phyloP scores from a whole-genome alignment of 768 basidiomycete species.

The Albatrellus ellisii region DNA sequence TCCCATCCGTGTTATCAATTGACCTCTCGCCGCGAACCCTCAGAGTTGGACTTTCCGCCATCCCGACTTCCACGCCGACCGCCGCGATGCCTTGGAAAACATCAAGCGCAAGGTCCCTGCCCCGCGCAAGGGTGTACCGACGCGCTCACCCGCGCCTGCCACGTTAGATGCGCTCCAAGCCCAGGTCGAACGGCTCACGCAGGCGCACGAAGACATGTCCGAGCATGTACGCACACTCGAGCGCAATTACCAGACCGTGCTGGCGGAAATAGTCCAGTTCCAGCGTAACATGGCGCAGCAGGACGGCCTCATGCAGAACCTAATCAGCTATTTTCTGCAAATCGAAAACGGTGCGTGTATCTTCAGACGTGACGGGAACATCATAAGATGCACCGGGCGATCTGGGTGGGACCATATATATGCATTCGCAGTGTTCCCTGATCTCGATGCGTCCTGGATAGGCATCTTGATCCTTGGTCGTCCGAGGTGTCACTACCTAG shows the following conservation, averaged over 20 bases:
- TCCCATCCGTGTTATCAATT: slow-evolving; percentile 13
- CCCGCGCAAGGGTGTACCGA: slow-evolving; percentile 19
- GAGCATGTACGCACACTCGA: slow-evolving; percentile 45
- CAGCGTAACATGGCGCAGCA: slow-evolving; percentile 72
- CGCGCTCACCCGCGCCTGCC: slow-evolving; percentile 19
- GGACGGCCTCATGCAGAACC: slow-evolving; percentile 69
- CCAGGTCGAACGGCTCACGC: slow-evolving; percentile 33
- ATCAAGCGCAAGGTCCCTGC: slow-evolving; percentile 49
- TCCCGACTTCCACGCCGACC: slow-evolving; percentile 37
- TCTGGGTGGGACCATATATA: too few species aligned
- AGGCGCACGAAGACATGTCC: slow-evolving; percentile 37
- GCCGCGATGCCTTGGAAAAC: slow-evolving; percentile 44
- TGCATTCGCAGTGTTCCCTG: slow-evolving; percentile 1
- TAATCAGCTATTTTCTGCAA: slow-evolving; percentile 73
- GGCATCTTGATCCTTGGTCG: background rate
- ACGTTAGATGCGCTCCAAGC: slow-evolving; percentile 29
- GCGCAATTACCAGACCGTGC: slow-evolving; percentile 51
- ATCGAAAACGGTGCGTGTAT: slow-evolving; percentile 48
- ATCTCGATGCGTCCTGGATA: background rate
- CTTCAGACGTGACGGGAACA: too few species aligned
- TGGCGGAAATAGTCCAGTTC: slow-evolving; percentile 60
- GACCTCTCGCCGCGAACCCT: slow-evolving; percentile 2
- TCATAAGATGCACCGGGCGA: too few species aligned
- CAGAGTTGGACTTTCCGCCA: slow-evolving; percentile 41
- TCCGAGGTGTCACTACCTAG: too few species aligned